Base-by-base conservation (phyloP, 2,329 filamentous ascomycete genomes). In the Alternaria tenuissima region DNA sequence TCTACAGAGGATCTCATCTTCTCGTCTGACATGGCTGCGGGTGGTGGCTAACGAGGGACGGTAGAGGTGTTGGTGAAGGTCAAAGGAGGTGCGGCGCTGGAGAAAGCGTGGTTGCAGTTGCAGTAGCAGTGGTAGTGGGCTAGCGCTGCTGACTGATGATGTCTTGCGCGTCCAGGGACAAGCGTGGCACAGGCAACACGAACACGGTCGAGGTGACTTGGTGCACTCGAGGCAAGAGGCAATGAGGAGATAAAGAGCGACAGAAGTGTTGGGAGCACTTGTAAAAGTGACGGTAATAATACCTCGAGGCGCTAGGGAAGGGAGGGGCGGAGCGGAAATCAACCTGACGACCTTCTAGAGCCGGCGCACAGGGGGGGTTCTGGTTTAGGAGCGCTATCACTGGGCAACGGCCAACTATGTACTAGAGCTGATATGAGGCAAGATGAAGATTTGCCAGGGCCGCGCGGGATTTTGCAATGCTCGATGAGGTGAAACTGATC, bases 1-100 rank as follows among this genome's bases (percentile, higher is more conserved):
- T 97, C 94, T 79, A 91, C 91, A 47, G 93, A 97, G 73, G 89
- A 85, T 77, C 94, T 90, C 71, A 86, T 89, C 83, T 97, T 97
- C 80, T 97, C 84, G 77, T 86, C 91, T 53, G 83, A 85, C 88
- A 90, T 91, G 75, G 63, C 74, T 68, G 64, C 22, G 65, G 34
- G 47, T 46, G 55, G 58, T 44, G 55, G 52, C 49, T 53, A 69
- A 67, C 57, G 70, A 71, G 61, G 55, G 68, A 66, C 60, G 59
- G 62, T 67, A 63, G 46, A 58, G 64, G 57, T 46, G 58, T 44
- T 14, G 59, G 18, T 57, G 59, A 59, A 62, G 22, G 60, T 65
- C 56, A 58, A 69, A 65, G 66, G 65, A 67, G 66, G 55, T 61
- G 62, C 63, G 57, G 64, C 62, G 61, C 52, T 59, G 61, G 59